phyloP scores from a whole-genome alignment of 2,329 filamentous ascomycete species.

The Emydomyces testavorans region DNA sequence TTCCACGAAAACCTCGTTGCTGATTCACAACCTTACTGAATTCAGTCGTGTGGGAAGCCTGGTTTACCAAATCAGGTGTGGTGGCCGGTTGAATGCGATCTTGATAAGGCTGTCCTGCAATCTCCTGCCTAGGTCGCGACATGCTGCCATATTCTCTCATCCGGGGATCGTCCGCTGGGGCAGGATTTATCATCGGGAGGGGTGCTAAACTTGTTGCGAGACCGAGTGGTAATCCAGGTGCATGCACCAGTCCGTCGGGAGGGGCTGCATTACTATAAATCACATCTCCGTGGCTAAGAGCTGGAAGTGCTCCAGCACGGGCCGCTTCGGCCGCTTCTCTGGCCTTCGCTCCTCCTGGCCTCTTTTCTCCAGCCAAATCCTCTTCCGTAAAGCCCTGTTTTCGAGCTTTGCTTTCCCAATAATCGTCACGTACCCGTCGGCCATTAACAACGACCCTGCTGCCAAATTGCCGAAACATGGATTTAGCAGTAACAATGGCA shows the following conservation, averaged over 20 bases:
- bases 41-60: constrained; percentile 79
- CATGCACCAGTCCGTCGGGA: constrained; percentile 55
- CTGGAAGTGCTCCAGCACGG: constrained; percentile 46
- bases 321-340: constrained; percentile 66
- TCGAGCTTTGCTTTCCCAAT: constrained; percentile 93
- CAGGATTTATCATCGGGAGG: constrained; percentile 73
- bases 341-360: constrained; percentile 80
- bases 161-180: constrained; percentile 63
- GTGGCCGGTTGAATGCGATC: constrained; percentile 70
- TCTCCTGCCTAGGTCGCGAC: constrained; percentile 76
- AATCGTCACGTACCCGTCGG: constrained; percentile 85
- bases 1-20: constrained; percentile 64
- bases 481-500: constrained; percentile 90
- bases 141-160: constrained; percentile 74
- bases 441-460: constrained; percentile 86
- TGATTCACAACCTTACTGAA: constrained; percentile 77
- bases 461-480: constrained; percentile 98
- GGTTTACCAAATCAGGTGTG: constrained; percentile 66
- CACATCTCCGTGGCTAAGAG: constrained; percentile 68
- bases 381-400: constrained; percentile 98
- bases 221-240: constrained; percentile 62
- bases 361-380: constrained; percentile 88
- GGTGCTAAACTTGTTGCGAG: constrained; percentile 60
- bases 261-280: constrained; percentile 66
- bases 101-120: constrained; percentile 75